These are phyloP conservation scores for Fusarium marasasianum DNA, from an alignment of 2,329 filamentous ascomycete species.

Conservation along the genomic window DNA sequence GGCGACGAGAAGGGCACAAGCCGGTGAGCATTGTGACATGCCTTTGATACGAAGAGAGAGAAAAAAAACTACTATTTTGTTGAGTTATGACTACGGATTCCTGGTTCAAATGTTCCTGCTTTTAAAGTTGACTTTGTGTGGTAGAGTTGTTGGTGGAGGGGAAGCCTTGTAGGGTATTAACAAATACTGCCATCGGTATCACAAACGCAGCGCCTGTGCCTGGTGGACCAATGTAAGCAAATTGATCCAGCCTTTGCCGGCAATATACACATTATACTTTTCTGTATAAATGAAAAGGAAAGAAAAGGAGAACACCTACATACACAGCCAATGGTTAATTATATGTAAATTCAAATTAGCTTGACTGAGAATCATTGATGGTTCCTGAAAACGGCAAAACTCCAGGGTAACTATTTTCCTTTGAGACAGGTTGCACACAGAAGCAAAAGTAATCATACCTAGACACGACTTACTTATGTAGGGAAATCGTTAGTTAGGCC, in stretches of 20 bases:
- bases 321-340: neutral
- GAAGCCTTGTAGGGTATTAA: neutral
- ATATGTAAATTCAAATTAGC: neutral
- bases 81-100: neutral
- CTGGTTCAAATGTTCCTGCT: neutral
- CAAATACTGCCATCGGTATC: neutral
- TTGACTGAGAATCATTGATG: neutral
- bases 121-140: neutral
- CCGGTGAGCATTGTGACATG: conserved; percentile 23
- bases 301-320: too few relatives aligned
- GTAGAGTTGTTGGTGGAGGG: neutral
- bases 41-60: conserved; percentile 1
- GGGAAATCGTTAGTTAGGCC: neutral
- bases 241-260: neutral
- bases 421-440: too few relatives aligned
- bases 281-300: too few relatives aligned
- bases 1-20: conserved; percentile 14
- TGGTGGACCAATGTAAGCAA: too few relatives aligned
- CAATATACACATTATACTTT: neutral
- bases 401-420: neutral
- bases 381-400: neutral
- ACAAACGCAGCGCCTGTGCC: neutral
- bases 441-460: neutral
- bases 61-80: conserved; percentile 15
- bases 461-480: neutral